A percentile compares a stretch with the other conserved stretches of the same genome.
These are phyloP conservation scores for Haematococcus sp. DNA, from an alignment of 139 green algal species.

Conservation along the genomic window DNA sequence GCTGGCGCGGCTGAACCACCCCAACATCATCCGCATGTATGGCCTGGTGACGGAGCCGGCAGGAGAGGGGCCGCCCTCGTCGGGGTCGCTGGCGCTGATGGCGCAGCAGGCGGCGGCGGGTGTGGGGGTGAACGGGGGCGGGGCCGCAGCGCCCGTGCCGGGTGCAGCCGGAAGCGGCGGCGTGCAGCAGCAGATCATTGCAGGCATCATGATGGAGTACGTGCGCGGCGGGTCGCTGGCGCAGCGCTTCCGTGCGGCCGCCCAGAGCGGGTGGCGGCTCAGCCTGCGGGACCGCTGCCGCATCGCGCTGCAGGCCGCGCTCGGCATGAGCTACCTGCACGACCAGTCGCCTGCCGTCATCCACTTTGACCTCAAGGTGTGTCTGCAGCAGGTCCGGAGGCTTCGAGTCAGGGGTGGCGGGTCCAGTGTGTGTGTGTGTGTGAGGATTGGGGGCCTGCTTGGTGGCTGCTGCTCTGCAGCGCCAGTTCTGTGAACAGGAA, in stretches of 20 bases:
- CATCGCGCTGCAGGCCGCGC: constrained; percentile 76
- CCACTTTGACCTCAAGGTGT: constrained; percentile 93
- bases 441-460: too few species aligned
- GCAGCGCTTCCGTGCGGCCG: background rate
- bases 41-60: constrained; percentile 70
- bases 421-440: too few species aligned
- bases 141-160: background rate
- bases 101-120: constrained; percentile 2
- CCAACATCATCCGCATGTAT: constrained; percentile 92
- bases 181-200: constrained; percentile 26
- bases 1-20: constrained; percentile 83
- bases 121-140: constrained; percentile 19
- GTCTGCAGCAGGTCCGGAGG: background rate
- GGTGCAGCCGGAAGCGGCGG: background rate
- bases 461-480: too few species aligned
- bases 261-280: constrained; percentile 24
- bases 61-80: background rate
- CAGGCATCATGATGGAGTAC: constrained; percentile 89
- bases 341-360: constrained; percentile 68
- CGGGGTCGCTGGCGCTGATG: background rate
- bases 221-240: constrained; percentile 69
- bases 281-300: constrained; percentile 61
- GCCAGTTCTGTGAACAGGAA: too few species aligned
- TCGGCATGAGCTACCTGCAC: constrained; percentile 68
- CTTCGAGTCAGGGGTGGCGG: background rate